Evolutionary conservation across 345 rosid genomes (phyloP).

Genomic region (Salix suchowensis): DNA sequence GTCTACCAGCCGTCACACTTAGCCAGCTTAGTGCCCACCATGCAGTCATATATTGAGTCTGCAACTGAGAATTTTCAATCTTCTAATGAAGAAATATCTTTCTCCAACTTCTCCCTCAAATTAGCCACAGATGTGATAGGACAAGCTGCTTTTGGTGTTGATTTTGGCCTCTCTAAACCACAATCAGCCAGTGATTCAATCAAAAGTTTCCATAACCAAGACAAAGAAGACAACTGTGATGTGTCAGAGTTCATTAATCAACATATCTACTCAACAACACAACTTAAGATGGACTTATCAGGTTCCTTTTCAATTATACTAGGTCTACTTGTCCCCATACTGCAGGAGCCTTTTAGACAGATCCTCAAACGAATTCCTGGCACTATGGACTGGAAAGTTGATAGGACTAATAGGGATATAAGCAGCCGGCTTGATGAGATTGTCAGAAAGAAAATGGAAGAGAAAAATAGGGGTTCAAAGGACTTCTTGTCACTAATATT

Average conservation of each 20-base stretch:
- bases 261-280: slow-evolving; percentile 86
- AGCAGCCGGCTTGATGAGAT: slow-evolving; percentile 64
- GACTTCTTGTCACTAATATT: slow-evolving; percentile 72
- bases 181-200: slow-evolving; percentile 22
- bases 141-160: slow-evolving; percentile 82
- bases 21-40: slow-evolving; percentile 67
- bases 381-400: slow-evolving; percentile 81
- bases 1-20: slow-evolving; percentile 88
- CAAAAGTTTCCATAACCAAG: slow-evolving; percentile 6
- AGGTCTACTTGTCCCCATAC: slow-evolving; percentile 66
- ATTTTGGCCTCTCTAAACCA: slow-evolving; percentile 62
- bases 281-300: slow-evolving; percentile 86
- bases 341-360: slow-evolving; percentile 87
- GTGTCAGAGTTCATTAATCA: slow-evolving; percentile 68
- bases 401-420: slow-evolving; percentile 49
- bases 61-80: slow-evolving; percentile 52
- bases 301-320: slow-evolving; percentile 74
- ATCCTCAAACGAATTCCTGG: slow-evolving; percentile 76
- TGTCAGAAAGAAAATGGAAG: slow-evolving; percentile 57
- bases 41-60: slow-evolving; percentile 61
- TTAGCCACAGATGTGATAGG: slow-evolving; percentile 86
- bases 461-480: slow-evolving; percentile 45
- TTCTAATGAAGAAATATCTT: slow-evolving; percentile 26
- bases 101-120: slow-evolving; percentile 73
- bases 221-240: slow-evolving; percentile 25